Evolutionary conservation across 345 rosid species (phyloP), one percentile per base, ranked within the genome.

Genomic region (Mangifera indica): DNA sequence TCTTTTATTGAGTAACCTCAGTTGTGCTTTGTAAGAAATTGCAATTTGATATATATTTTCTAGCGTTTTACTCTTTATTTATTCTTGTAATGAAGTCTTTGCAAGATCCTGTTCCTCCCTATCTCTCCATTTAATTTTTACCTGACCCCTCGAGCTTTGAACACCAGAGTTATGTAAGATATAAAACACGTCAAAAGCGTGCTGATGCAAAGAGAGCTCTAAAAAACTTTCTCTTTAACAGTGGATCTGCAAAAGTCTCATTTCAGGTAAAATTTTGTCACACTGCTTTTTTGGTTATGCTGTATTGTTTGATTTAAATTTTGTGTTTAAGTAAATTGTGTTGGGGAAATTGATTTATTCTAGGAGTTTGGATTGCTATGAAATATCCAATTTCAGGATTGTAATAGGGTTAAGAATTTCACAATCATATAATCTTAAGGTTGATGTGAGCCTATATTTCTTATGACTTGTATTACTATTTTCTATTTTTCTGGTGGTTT

Each of bases 181-280:
- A 74, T 79, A 54, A 76, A 57, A 73, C 68, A 17, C 86, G 87
- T n/a, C 86, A 86, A 78, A 89, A 82, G 81, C 84, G 86, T 14
- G 69, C 89, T 20, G 89, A 82, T 69, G 26, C 92, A 40, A 85
- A 87, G 74, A 82, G 69, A 73, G 89, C 91, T 68, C 63, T 87
- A 58, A 83, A 82, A 49, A 77, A 77, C 72, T 82, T 87, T 69
- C 79, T 87, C 40, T 80, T 76, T 56, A 67, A 63, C 14, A 73
- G 68, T 24, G 81, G 86, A 25, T 58, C 63, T 62, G 44, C 82
- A 26, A 81, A 64, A 49, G 46, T 70, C 72, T 76, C 81, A 45
- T 75, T 76, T 56, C 79, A 76, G 88, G 90, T 88, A 79, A 70
- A 32, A 21, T 40, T 62, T 64, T 48, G 60, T 20, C 4, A 44